Evolutionary conservation across 2,329 filamentous ascomycete genomes (phyloP).

Genomic region (Ophiostoma australiae): DNA sequence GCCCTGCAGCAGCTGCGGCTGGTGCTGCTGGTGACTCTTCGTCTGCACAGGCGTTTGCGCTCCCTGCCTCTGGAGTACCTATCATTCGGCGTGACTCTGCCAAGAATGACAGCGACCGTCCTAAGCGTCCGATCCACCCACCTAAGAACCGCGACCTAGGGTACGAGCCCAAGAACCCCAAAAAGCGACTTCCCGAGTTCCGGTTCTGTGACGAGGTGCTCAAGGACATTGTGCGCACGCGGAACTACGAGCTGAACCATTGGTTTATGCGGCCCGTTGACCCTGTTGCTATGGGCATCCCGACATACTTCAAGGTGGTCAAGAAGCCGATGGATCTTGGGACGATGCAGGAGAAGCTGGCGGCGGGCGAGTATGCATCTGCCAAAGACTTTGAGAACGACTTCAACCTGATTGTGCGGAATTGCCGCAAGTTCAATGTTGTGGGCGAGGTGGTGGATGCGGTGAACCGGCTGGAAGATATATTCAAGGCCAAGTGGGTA

Average conservation of each 20-base stretch:
- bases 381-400: conserved; percentile 83
- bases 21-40: conserved; percentile 31
- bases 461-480: conserved; percentile 65
- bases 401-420: conserved; percentile 75
- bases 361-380: conserved; percentile 70
- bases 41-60: conserved; percentile 52
- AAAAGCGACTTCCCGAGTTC: conserved; percentile 83
- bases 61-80: conserved; percentile 71
- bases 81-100: conserved; percentile 81
- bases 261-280: conserved; percentile 84
- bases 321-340: conserved; percentile 94
- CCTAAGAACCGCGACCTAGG: conserved; percentile 88
- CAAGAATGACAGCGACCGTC: conserved; percentile 68
- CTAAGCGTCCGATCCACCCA: conserved; percentile 89
- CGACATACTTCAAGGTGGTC: conserved; percentile 86
- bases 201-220: conserved; percentile 84
- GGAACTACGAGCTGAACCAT: conserved; percentile 61
- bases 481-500: conserved; percentile 71
- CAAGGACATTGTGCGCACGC: conserved; percentile 69
- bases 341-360: conserved; percentile 74
- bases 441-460: conserved; percentile 36
- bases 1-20: conserved; percentile 35
- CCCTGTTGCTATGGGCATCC: conserved; percentile 88
- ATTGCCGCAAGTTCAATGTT: conserved; percentile 86
- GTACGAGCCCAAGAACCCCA: conserved; percentile 75